Percentiles rank a stretch among this genome's conserved stretches.
These are phyloP conservation scores for Boletus sp. DNA, from an alignment of 1,284 basidiomycete species.

Conservation along the genomic window DNA sequence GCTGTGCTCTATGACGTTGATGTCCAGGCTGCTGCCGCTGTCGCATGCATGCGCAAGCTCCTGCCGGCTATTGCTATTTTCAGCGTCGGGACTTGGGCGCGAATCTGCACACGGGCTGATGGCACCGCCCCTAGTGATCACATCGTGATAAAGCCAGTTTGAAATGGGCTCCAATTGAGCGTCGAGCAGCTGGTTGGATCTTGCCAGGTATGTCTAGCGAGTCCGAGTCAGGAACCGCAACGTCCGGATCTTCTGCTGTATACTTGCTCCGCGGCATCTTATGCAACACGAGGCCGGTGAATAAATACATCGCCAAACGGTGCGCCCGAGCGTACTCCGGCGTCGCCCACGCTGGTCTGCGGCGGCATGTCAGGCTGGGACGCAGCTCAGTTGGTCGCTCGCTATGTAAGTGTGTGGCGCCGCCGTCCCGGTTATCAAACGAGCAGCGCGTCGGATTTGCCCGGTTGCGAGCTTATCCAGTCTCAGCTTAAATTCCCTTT, in stretches of 20 bases:
- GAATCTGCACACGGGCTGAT: background rate
- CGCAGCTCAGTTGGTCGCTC: background rate
- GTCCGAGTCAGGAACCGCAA: too few species aligned
- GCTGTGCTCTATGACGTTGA: background rate
- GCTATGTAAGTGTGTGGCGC: background rate
- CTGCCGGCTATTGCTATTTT: background rate
- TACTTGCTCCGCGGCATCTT: constrained; percentile 21
- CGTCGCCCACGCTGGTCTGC: too few species aligned
- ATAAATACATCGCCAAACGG: constrained; percentile 1
- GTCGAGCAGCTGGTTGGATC: constrained; percentile 18
- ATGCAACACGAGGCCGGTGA: constrained; percentile 18
- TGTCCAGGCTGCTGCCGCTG: too few species aligned
- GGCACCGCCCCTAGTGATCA: background rate
- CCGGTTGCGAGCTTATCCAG: constrained; percentile 7
- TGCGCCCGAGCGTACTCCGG: too few species aligned
- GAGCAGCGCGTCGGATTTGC: background rate
- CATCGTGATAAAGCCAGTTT: constrained; percentile 1
- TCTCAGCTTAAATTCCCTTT: constrained; percentile 10
- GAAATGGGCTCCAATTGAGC: too few species aligned
- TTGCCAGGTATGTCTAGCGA: constrained; percentile 16
- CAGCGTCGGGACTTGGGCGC: background rate
- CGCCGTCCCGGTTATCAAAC: constrained; percentile 5
- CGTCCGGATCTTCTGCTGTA: constrained; percentile 22
- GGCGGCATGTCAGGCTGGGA: background rate
- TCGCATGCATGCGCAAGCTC: too few species aligned